Percentiles rank a stretch among this genome's conserved stretches.
These are phyloP conservation scores for Emmonsiellopsis sp. DNA, from an alignment of 2,329 filamentous ascomycete genomes.

Conservation along the genomic window DNA sequence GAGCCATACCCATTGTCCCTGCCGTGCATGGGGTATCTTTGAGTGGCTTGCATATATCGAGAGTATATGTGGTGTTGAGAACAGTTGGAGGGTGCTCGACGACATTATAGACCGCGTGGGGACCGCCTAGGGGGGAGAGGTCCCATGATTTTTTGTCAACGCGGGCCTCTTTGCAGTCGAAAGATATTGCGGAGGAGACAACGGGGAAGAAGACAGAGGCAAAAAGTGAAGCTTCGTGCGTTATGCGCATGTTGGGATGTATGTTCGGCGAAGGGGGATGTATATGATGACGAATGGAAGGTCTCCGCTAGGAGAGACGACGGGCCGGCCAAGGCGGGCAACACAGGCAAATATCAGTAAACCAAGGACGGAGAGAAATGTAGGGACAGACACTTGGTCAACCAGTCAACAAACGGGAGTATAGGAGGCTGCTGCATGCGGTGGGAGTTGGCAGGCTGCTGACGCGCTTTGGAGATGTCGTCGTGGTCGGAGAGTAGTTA, in stretches of 20 bases:
- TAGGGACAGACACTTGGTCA: background rate
- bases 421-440: background rate
- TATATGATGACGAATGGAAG: background rate
- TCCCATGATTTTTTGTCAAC: conserved; percentile 20
- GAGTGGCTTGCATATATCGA: conserved; percentile 65
- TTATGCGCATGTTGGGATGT: conserved; percentile 5
- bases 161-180: conserved; percentile 19
- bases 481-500: background rate
- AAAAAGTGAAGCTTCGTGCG: conserved; percentile 7
- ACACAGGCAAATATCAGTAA: background rate
- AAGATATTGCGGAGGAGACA: conserved; percentile 10
- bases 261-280: background rate
- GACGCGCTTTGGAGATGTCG: background rate
- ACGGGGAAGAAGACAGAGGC: conserved; percentile 12
- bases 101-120: conserved; percentile 13
- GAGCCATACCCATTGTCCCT: conserved; percentile 9
- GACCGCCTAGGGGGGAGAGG: conserved; percentile 18
- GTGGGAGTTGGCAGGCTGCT: background rate
- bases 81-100: conserved; percentile 21
- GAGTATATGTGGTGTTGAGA: conserved; percentile 69
- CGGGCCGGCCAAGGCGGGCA: background rate
- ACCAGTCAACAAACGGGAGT: background rate
- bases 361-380: background rate
- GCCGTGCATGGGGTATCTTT: conserved; percentile 33
- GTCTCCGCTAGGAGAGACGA: background rate